Percentiles rank a stretch among this genome's conserved stretches.
These are phyloP conservation scores for Neurospora sp. DNA, from an alignment of 495 filamentous ascomycete species.

Conservation along the genomic window DNA sequence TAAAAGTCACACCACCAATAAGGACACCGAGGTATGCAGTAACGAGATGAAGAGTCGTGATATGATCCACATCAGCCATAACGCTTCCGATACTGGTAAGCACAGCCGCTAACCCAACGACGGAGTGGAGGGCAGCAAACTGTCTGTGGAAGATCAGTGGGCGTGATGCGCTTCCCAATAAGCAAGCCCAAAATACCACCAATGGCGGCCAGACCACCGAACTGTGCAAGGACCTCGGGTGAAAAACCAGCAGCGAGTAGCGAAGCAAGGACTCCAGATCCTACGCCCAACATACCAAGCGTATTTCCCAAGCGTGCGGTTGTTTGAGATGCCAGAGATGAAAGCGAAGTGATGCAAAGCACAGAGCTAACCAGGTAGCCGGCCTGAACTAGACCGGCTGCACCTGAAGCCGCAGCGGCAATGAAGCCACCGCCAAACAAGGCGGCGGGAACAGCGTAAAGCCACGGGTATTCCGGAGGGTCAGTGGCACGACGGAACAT, in stretches of 20 bases:
- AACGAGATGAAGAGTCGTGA: constrained; percentile 64
- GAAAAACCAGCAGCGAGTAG: constrained; percentile 68
- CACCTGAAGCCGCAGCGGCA: constrained; percentile 63
- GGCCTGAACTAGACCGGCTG: constrained; percentile 69
- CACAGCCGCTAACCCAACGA: constrained; percentile 72
- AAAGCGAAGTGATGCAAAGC: constrained; percentile 64
- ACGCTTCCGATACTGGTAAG: constrained; percentile 75
- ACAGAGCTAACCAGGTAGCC: constrained; percentile 72
- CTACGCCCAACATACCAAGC: constrained; percentile 70
- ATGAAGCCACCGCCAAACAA: constrained; percentile 69
- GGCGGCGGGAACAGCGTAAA: constrained; percentile 63
- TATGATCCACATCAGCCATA: constrained; percentile 52
- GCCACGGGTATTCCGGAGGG: constrained; percentile 73
- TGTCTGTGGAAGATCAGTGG: constrained; percentile 71
- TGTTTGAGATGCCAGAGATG: constrained; percentile 60
- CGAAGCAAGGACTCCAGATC: constrained; percentile 66
- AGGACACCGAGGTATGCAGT: constrained; percentile 71
- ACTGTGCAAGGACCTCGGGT: constrained; percentile 60
- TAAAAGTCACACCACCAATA: constrained; percentile 76
- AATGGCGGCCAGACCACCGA: constrained; percentile 56
- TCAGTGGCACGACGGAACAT: constrained; percentile 79
- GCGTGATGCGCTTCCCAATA: constrained; percentile 73
- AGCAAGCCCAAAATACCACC: constrained; percentile 51
- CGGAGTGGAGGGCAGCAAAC: constrained; percentile 70
- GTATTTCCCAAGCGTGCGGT: constrained; percentile 73